Conservation (phyloP, 2,329 filamentous ascomycete genomes). For the Madurella fahalii region DNA sequence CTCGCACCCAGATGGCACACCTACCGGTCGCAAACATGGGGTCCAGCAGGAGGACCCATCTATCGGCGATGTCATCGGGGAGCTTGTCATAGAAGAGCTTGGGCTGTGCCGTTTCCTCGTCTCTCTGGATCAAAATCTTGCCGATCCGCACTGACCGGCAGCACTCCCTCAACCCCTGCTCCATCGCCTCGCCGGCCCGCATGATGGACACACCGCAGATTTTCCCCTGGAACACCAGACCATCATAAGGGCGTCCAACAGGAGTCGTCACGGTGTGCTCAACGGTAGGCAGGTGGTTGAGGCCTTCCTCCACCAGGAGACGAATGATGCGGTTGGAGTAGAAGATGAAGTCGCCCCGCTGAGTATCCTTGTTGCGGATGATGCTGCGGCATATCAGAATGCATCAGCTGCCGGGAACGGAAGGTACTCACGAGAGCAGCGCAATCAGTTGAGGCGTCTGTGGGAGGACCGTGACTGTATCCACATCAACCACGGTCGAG, state of each 20-base stretch:
- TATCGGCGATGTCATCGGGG: slow-evolving; percentile 83
- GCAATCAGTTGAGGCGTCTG: slow-evolving; percentile 97
- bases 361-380: slow-evolving; percentile 87
- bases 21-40: slow-evolving; percentile 98
- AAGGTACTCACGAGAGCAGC: slow-evolving; percentile 78
- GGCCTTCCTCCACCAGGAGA: slow-evolving; percentile 89
- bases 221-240: slow-evolving; percentile 93
- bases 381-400: slow-evolving; percentile 56
- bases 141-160: slow-evolving; percentile 97
- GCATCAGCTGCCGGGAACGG: slow-evolving; percentile 1
- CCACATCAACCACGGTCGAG: slow-evolving; percentile 73
- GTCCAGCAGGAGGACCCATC: slow-evolving; percentile 91
- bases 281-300: slow-evolving; percentile 92
- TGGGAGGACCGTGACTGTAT: slow-evolving; percentile 84
- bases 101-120: slow-evolving; percentile 89
- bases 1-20: slow-evolving; percentile 20
- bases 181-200: slow-evolving; percentile 97
- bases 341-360: slow-evolving; percentile 96
- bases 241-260: slow-evolving; percentile 80
- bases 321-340: slow-evolving; percentile 98
- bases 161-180: slow-evolving; percentile 92
- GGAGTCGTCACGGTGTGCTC: slow-evolving; percentile 88
- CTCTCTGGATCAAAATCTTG: slow-evolving; percentile 95
- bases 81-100: slow-evolving; percentile 98
- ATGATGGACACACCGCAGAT: slow-evolving; percentile 99